A percentile compares a stretch with the other conserved stretches of the same genome.
These are phyloP conservation scores for Dacryopinax spathularia DNA, from an alignment of 768 basidiomycete genomes.

Conservation along the genomic window DNA sequence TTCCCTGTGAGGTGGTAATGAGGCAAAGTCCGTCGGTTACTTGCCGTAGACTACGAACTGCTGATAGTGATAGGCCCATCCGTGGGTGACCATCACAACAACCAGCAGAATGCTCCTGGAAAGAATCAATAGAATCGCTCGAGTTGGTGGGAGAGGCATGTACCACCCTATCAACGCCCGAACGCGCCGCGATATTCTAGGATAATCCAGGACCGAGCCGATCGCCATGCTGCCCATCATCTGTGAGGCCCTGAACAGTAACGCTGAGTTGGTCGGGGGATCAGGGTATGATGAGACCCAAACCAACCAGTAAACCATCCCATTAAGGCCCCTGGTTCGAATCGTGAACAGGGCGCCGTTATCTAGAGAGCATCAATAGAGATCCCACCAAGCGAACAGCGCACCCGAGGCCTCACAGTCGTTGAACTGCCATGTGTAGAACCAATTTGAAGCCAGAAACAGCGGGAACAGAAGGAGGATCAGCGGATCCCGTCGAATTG, in stretches of 20 bases:
- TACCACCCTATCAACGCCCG: constrained; percentile 57
- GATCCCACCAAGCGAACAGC: too few species aligned
- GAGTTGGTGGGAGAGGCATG: neutral
- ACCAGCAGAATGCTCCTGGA: constrained; percentile 38
- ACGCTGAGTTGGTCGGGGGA: too few species aligned
- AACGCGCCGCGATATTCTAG: constrained; percentile 40
- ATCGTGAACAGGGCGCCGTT: constrained; percentile 57
- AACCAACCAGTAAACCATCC: constrained; percentile 59
- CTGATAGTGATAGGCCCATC: constrained; percentile 67
- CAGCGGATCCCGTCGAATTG: constrained; percentile 53
- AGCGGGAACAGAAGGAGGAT: constrained; percentile 64
- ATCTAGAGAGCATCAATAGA: constrained; percentile 24
- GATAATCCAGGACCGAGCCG: constrained; percentile 51
- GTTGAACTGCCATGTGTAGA: constrained; percentile 45
- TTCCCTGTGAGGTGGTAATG: constrained; percentile 21
- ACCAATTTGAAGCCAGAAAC: constrained; percentile 70
- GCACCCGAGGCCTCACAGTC: constrained; percentile 2
- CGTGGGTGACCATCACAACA: constrained; percentile 55
- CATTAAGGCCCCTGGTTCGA: constrained; percentile 53
- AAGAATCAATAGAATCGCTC: neutral
- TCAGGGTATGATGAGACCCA: too few species aligned
- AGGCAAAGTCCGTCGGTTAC: too few species aligned
- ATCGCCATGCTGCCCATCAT: constrained; percentile 32
- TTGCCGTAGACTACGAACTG: constrained; percentile 32
- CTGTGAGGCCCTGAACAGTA: neutral